phyloP scores from a whole-genome alignment of 2,329 filamentous ascomycete species.

The Sclerotinia subarctica region DNA sequence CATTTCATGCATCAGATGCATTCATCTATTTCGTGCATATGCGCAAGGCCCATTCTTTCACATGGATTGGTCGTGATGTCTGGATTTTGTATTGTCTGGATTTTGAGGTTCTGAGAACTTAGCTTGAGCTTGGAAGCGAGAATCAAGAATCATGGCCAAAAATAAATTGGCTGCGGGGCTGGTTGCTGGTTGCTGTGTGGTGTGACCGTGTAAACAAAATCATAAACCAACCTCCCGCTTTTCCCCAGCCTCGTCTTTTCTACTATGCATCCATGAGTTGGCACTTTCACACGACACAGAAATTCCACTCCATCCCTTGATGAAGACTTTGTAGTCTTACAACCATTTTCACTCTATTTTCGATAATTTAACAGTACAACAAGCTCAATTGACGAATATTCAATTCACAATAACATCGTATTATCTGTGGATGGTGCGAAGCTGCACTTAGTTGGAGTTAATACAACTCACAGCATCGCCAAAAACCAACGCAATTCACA shows the following conservation, averaged over 20 bases:
- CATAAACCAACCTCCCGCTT: constrained; percentile 19
- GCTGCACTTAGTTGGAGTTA: constrained; percentile 14
- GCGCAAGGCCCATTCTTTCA: not conserved
- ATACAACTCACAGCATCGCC: constrained; percentile 11
- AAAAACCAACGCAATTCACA: not conserved
- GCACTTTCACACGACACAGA: not conserved
- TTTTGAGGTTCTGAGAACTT: too few relatives aligned
- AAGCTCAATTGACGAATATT: not conserved
- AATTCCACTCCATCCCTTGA: constrained; percentile 1
- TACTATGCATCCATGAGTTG: constrained; percentile 16
- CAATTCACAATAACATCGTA: constrained; percentile 5
- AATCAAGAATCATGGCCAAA: not conserved
- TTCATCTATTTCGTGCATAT: constrained; percentile 1
- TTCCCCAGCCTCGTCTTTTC: constrained; percentile 20
- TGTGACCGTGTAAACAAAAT: constrained; percentile 16
- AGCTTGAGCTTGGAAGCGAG: not conserved
- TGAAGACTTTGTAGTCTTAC: not conserved
- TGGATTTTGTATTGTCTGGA: too few relatives aligned
- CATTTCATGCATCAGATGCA: not conserved
- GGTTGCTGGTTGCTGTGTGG: too few relatives aligned
- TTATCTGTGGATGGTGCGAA: constrained; percentile 12
- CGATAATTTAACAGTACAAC: not conserved
- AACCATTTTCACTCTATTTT: too few relatives aligned
- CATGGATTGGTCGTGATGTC: not conserved
- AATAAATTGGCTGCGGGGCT: not conserved